A percentile compares a stretch with the other conserved stretches of the same genome.
phyloP scores from a whole-genome alignment of 805 yeast species.

The Metschnikowia drakensbergensis region DNA sequence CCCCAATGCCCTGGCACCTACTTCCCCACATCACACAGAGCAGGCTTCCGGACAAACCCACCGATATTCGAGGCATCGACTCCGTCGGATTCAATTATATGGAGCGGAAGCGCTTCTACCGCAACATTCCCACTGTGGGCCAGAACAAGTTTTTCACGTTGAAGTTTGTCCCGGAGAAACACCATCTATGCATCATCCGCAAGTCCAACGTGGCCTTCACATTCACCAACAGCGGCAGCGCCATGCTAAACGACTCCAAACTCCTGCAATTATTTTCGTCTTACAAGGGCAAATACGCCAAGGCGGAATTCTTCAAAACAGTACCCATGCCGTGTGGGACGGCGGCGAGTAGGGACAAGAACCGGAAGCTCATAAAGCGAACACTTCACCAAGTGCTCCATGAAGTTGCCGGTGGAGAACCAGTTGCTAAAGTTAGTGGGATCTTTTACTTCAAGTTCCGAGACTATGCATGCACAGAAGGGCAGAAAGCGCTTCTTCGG shows the following conservation, averaged over 20 bases:
- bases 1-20: slow-evolving; percentile 6
- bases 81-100: slow-evolving; percentile 17
- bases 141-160: slow-evolving; percentile 22
- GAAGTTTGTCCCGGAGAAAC: slow-evolving; percentile 29
- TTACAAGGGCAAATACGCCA: slow-evolving; percentile 29
- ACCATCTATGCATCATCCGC: slow-evolving; percentile 26
- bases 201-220: slow-evolving; percentile 39
- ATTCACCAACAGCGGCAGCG: slow-evolving; percentile 28
- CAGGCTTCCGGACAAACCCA: slow-evolving; percentile 24
- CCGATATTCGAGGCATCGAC: slow-evolving; percentile 37
- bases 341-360: slow-evolving; percentile 29
- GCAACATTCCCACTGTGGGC: slow-evolving; percentile 18
- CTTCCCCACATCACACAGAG: slow-evolving; percentile 14
- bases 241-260: slow-evolving; percentile 23
- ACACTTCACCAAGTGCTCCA: slow-evolving; percentile 11
- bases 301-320: slow-evolving; percentile 22
- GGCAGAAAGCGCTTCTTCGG: slow-evolving; percentile 3
- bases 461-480: slow-evolving; percentile 7
- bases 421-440: slow-evolving; percentile 13
- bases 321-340: slow-evolving; percentile 29
- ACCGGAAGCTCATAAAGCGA: slow-evolving; percentile 35
- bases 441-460: slow-evolving; percentile 13
- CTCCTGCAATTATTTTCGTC: slow-evolving; percentile 20
- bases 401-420: neutral
- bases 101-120: slow-evolving; percentile 8